Evolutionary conservation across 2,329 filamentous ascomycete genomes (phyloP).

Genomic region (Fusarium penzigii): DNA sequence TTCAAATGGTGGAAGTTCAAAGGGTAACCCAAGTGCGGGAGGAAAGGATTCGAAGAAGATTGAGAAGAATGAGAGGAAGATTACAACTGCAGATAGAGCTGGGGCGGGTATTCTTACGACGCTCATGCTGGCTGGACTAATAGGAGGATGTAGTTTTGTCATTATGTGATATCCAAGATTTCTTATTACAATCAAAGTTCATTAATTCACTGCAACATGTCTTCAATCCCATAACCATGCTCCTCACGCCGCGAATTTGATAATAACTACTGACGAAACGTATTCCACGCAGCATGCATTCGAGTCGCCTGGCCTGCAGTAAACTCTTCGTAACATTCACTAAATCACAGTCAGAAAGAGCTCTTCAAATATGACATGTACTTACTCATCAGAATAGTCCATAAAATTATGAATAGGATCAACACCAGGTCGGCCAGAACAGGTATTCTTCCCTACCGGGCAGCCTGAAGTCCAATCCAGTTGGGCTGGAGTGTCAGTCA

Average conservation of each 20-base stretch:
- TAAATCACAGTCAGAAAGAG: background rate
- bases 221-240: too few species aligned
- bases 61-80: background rate
- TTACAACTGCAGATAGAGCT: background rate
- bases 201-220: constrained; percentile 9
- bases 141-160: background rate
- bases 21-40: background rate
- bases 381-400: constrained; percentile 44
- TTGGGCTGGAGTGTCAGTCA: constrained; percentile 44
- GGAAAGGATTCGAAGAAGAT: background rate
- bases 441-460: constrained; percentile 36
- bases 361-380: background rate
- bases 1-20: background rate
- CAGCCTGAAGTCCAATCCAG: constrained; percentile 34
- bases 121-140: background rate
- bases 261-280: constrained; percentile 13
- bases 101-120: background rate
- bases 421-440: constrained; percentile 32
- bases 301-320: constrained; percentile 23
- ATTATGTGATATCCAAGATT: background rate
- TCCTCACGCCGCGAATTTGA: constrained; percentile 52
- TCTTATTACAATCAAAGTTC: background rate
- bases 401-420: constrained; percentile 41
- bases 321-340: constrained; percentile 26
- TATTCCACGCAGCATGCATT: constrained; percentile 23